Base-by-base conservation (phyloP, 257 asterid genomes). In the Fraxinus cuspidata region DNA sequence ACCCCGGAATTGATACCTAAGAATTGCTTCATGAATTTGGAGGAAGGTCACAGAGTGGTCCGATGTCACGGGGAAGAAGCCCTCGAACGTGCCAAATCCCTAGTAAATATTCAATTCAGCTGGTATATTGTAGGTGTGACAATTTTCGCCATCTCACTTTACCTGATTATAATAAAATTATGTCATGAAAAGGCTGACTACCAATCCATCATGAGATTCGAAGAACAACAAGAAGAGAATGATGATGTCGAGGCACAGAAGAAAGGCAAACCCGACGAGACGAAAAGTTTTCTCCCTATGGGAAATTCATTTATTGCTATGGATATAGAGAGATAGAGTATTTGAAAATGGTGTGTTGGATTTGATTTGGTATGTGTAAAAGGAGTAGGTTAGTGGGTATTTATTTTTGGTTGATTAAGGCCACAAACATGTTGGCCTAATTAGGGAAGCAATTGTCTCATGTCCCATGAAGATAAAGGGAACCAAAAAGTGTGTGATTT, bases 31-130 rank as follows among this genome's bases (percentile, higher is more conserved):
- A 67, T 89, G 35, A 92, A 89, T 78, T 74, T 85, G 63, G 98
- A 94, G 60, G 94, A 92, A 23, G 93, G 89, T 5, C 98, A 90
- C 42, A 21, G 47, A 68, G 96, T 92, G 31, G 98, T 92, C 4
- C 86, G 97, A 21, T 94, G 97, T 78, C 90, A 86, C 3, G 84
- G 81, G 32, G 84, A 85, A 4, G 96, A 90, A 58, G 88, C 92
- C 4, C 79, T 87, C 13, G 91, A 86, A 19, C 92, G 97, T 10
- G 97, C 98, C 6, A 92, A 90, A 76, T 88, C 98, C 2, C 68
- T 94, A 15, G 98, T 89, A n/a, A 92, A 92, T 25, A 94, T 94
- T 74, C 86, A 85, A 21, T 94, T 94, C 42, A 89, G 96, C 70
- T 94, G 96, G 98, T 94, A 83, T 51, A 70, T 90, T 4, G 72